Evolutionary conservation across 345 rosid species (phyloP).

Genomic region (Noccaea bulbosa): DNA sequence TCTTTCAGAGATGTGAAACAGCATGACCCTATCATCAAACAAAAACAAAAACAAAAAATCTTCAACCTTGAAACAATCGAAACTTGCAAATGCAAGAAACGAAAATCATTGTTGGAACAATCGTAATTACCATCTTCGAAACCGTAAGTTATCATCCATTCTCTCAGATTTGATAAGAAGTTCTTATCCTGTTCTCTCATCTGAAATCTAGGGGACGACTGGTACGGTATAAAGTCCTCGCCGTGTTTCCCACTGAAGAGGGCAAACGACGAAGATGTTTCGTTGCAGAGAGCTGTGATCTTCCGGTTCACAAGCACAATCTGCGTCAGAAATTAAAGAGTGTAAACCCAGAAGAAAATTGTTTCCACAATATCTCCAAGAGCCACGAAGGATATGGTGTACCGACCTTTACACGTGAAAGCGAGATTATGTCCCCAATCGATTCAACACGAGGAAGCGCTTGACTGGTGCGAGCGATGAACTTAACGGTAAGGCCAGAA

Average conservation of each 20-base stretch:
- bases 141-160: slow-evolving; percentile 23
- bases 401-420: slow-evolving; percentile 41
- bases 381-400: not conserved
- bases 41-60: slow-evolving; percentile 10
- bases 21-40: slow-evolving; percentile 32
- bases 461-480: slow-evolving; percentile 27
- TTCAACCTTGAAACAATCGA: not conserved
- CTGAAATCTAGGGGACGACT: slow-evolving; percentile 30
- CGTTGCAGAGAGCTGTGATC: slow-evolving; percentile 39
- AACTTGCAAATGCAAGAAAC: slow-evolving; percentile 15
- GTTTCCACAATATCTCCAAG: not conserved
- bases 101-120: not conserved
- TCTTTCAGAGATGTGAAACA: slow-evolving; percentile 37
- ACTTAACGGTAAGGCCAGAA: slow-evolving; percentile 31
- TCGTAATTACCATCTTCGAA: slow-evolving; percentile 33
- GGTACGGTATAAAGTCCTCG: slow-evolving; percentile 13
- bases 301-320: slow-evolving; percentile 37
- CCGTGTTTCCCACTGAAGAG: slow-evolving; percentile 13
- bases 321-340: slow-evolving; percentile 11
- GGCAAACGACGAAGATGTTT: slow-evolving; percentile 28
- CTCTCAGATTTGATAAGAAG: slow-evolving; percentile 29
- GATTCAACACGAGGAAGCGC: slow-evolving; percentile 39
- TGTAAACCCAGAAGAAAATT: not conserved
- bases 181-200: slow-evolving; percentile 38
- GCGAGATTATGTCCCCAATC: slow-evolving; percentile 29